phyloP scores from a whole-genome alignment of 805 yeast genomes.

The Barnettozyma sucrosica region DNA sequence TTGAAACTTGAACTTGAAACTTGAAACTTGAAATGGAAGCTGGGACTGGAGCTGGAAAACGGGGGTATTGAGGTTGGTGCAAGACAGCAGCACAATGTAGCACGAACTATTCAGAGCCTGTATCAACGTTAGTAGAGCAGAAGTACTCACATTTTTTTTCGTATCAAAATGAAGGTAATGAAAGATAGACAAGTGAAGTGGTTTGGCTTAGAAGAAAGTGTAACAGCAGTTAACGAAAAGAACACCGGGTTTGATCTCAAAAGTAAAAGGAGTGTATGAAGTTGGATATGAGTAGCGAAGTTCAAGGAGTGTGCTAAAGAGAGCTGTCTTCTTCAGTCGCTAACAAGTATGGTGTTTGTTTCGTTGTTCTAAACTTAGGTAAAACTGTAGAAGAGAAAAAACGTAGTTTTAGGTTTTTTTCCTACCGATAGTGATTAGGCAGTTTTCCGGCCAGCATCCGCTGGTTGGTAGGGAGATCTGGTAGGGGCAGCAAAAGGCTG shows the following conservation, averaged over 20 bases:
- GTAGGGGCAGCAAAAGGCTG: not conserved
- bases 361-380: not conserved
- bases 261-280: conserved; percentile 30
- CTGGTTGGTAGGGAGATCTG: not conserved
- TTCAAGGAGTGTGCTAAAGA: not conserved
- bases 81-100: not conserved
- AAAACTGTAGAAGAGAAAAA: not conserved
- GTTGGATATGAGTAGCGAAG: conserved; percentile 22
- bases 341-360: not conserved
- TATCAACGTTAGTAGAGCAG: not conserved
- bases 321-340: not conserved
- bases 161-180: not conserved
- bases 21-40: too few species aligned
- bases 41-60: too few species aligned
- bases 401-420: too few species aligned
- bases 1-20: too few species aligned
- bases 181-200: too few species aligned
- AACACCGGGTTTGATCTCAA: not conserved
- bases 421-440: too few species aligned
- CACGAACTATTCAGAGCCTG: not conserved
- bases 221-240: not conserved
- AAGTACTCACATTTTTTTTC: not conserved
- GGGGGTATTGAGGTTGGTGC: too few species aligned
- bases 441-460: too few species aligned
- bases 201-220: too few species aligned